Conservation (phyloP, 108 stramenopile genomes). For the Fragilaria radians region DNA sequence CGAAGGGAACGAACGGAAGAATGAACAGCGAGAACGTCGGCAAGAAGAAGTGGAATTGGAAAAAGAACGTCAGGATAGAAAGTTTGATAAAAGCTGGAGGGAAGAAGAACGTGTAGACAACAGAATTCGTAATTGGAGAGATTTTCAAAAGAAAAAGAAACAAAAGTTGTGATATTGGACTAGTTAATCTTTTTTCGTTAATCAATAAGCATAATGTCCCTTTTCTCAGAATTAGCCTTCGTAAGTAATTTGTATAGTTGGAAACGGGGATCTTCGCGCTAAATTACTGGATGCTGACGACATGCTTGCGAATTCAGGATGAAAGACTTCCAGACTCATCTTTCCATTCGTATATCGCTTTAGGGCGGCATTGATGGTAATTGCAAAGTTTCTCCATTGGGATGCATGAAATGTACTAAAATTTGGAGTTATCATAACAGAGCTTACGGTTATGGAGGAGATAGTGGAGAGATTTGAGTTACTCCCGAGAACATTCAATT, state of each 20-base stretch:
- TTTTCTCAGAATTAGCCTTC: not conserved
- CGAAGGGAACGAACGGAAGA: constrained; percentile 61
- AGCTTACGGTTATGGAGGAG: not conserved
- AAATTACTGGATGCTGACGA: not conserved
- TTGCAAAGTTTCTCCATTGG: constrained; percentile 16
- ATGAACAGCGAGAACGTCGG: constrained; percentile 70
- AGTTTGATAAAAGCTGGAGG: constrained; percentile 76
- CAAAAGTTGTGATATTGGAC: not conserved
- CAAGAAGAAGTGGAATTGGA: constrained; percentile 76
- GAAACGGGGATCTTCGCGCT: constrained; percentile 1
- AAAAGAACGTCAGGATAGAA: constrained; percentile 55
- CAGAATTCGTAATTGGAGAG: constrained; percentile 85
- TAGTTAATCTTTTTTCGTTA: not conserved
- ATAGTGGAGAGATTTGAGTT: not conserved
- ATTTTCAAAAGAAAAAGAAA: constrained; percentile 47
- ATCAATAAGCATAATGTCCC: not conserved
- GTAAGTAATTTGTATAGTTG: not conserved
- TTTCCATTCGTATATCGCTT: constrained; percentile 11
- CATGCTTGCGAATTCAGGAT: constrained; percentile 10
- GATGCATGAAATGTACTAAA: constrained; percentile 12
- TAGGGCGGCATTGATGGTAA: constrained; percentile 36
- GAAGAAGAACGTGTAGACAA: constrained; percentile 71
- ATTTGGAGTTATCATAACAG: constrained; percentile 1
- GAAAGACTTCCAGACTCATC: constrained; percentile 22
- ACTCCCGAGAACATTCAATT: not conserved